Evolutionary conservation across 768 basidiomycete genomes (phyloP).

Genomic region (Trametes coccinea): DNA sequence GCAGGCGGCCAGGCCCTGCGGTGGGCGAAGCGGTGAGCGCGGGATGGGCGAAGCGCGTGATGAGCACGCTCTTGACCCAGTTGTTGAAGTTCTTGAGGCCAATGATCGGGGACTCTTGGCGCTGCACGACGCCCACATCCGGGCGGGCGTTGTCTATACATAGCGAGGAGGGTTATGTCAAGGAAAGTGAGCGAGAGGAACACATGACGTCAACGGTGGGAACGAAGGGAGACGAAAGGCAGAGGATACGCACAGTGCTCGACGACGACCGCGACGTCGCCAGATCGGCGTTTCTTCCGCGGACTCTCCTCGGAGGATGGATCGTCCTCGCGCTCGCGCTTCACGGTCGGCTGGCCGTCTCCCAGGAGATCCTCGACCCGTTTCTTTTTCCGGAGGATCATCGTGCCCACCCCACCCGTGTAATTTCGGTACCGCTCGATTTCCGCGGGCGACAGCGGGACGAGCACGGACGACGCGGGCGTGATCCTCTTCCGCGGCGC

Average conservation of each 20-base stretch:
- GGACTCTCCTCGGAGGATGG: conserved; percentile 33
- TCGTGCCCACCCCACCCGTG: conserved; percentile 53
- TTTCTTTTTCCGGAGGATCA: conserved; percentile 39
- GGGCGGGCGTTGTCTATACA: conserved; percentile 85
- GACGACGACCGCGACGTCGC: conserved; percentile 74
- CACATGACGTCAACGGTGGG: conserved; percentile 7
- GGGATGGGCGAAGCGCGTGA: conserved; percentile 84
- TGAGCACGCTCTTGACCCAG: conserved; percentile 98
- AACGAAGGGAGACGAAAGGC: neutral
- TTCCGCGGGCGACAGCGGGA: conserved; percentile 65
- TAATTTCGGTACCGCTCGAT: conserved; percentile 57
- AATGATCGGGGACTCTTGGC: conserved; percentile 89
- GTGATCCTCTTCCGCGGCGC: conserved; percentile 61
- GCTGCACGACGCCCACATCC: conserved; percentile 83
- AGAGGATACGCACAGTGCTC: conserved; percentile 68
- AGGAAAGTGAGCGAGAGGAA: neutral
- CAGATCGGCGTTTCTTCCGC: conserved; percentile 46
- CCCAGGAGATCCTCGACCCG: conserved; percentile 22
- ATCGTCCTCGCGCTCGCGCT: conserved; percentile 46
- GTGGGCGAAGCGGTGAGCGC: conserved; percentile 48
- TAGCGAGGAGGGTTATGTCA: neutral
- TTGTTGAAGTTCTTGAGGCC: conserved; percentile 98
- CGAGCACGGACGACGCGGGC: conserved; percentile 58
- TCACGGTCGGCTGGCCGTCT: conserved; percentile 29
- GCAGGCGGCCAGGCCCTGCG: conserved; percentile 32